Evolutionary conservation across 2,329 filamentous ascomycete genomes (phyloP), one percentile per base, ranked within the genome.

Genomic region (Trichoderma semiorbis): DNA sequence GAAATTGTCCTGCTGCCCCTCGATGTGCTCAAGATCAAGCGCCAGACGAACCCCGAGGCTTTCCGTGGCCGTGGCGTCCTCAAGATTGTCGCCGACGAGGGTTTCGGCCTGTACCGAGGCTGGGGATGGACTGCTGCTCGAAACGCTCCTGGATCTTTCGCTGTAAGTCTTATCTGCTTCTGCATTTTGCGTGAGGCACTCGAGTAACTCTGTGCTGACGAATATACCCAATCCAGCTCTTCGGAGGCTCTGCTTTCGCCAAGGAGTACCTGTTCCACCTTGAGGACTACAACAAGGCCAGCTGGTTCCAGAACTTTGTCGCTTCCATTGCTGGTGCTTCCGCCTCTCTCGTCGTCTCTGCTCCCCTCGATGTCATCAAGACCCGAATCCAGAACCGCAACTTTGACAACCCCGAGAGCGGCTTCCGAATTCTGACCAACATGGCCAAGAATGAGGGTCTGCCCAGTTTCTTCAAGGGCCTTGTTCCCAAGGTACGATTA

Each of bases 21-120:
- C 73, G 96, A 99, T 78, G 95, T 99, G 50, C 89, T 99, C 74
- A 99, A 99, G 89, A 99, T 99, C 86, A 99, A 99, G 89, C 91
- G 96, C 78, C 96, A 99, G 86, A 99, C 96, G 76, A 99, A 99
- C 87, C 96, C 96, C 53, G 96, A 98, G 80, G 95, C 96, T 43
- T 99, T 99, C 90, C 90, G 94, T 76, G 95, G 95, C 77, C 93
- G 96, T 78, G 96, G 96, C 74, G 87, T 99, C 73, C 85, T 98
- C 80, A 92, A 88, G 83, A 98, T 99, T 75, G 88, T 99, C 74
- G 88, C 89, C 72, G 96, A 99, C 80, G 96, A 99, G 83, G 96
- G 96, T 43, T 97, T 98, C 79, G 94, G 94, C 64, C 85, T 99
- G 66, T 99, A 99, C 86, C 90, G 96, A 80, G 96, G 96, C 73